Evolutionary conservation across 306 rosid genomes (phyloP).

Genomic region (Heteromeles arbutifolia): DNA sequence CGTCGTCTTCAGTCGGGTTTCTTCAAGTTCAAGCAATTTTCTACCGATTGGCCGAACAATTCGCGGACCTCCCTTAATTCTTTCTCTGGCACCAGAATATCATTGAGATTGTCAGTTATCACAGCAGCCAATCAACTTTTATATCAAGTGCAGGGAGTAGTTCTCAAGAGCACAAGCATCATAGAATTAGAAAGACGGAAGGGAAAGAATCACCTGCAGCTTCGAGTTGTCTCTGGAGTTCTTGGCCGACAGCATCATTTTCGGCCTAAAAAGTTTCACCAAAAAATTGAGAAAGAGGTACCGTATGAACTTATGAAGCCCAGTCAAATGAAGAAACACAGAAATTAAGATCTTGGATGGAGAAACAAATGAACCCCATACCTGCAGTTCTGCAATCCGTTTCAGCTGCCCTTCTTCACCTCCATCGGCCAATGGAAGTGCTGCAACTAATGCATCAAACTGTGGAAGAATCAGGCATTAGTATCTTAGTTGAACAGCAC

Average conservation of each 20-base stretch:
- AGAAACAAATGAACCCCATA: conserved; percentile 15
- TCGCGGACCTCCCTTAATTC: conserved; percentile 65
- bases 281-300: background rate
- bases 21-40: conserved; percentile 84
- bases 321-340: background rate
- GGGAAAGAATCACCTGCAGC: conserved; percentile 64
- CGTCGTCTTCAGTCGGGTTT: conserved; percentile 42
- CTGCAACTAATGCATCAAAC: conserved; percentile 85
- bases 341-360: background rate
- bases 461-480: conserved; percentile 20
- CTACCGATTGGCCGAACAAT: conserved; percentile 69
- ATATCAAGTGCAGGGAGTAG: background rate
- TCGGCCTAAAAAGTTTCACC: conserved; percentile 52
- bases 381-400: conserved; percentile 82
- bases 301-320: too few species aligned
- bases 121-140: background rate
- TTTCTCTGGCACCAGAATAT: conserved; percentile 50
- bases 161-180: background rate
- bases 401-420: conserved; percentile 78
- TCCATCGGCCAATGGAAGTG: conserved; percentile 67
- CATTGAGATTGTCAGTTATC: conserved; percentile 5
- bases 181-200: conserved; percentile 11
- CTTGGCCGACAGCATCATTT: conserved; percentile 73
- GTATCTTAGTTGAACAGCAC: background rate
- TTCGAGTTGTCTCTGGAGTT: conserved; percentile 85